These are phyloP conservation scores for Cyberlindnera sargentensis DNA, from an alignment of 805 yeast species.

Conservation along the genomic window DNA sequence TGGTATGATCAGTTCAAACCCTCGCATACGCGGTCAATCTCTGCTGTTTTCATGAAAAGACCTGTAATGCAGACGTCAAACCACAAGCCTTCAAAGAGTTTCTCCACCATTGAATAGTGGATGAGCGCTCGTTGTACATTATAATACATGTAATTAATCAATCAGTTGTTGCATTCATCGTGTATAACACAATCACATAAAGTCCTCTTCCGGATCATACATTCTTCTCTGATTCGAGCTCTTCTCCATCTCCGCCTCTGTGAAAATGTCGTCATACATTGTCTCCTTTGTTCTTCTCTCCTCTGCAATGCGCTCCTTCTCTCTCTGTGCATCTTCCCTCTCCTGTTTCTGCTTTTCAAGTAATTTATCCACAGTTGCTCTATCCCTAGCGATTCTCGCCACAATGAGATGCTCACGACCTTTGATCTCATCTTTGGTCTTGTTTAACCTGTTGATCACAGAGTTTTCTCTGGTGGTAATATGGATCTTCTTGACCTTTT, in stretches of 20 bases:
- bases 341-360: slow-evolving; percentile 23
- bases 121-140: not conserved
- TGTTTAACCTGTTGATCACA: slow-evolving; percentile 53
- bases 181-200: slow-evolving; percentile 29
- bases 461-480: slow-evolving; percentile 52
- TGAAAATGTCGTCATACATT: slow-evolving; percentile 41
- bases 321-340: slow-evolving; percentile 25
- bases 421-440: slow-evolving; percentile 51
- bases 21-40: slow-evolving; percentile 3
- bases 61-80: slow-evolving; percentile 1
- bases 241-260: slow-evolving; percentile 36
- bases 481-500: slow-evolving; percentile 43
- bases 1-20: slow-evolving; percentile 9
- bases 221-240: slow-evolving; percentile 40
- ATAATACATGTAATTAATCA: not conserved
- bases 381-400: slow-evolving; percentile 34
- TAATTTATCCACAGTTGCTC: slow-evolving; percentile 19
- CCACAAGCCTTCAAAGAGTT: slow-evolving; percentile 6
- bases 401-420: slow-evolving; percentile 25
- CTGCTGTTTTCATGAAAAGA: slow-evolving; percentile 4
- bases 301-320: slow-evolving; percentile 30
- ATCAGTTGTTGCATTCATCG: too few species aligned
- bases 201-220: slow-evolving; percentile 54
- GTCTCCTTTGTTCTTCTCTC: slow-evolving; percentile 33
- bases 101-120: not conserved